These are phyloP conservation scores for Grosmannia penicillata DNA, from an alignment of 2,329 filamentous ascomycete genomes.

Conservation along the genomic window DNA sequence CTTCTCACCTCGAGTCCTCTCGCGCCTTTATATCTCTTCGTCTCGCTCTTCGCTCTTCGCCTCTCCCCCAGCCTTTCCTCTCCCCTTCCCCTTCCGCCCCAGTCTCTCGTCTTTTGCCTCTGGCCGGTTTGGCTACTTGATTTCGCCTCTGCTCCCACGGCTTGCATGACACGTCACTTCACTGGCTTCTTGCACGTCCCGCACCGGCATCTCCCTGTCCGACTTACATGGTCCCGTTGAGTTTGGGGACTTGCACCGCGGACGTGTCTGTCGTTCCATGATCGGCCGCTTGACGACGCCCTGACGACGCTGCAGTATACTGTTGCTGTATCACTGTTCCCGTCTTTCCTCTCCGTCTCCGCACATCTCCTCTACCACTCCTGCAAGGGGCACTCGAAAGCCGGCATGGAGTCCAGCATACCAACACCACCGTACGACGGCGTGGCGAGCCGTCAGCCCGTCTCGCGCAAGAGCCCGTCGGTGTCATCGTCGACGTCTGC, in stretches of 20 bases:
- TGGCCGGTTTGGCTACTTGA: neutral
- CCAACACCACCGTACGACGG: slow-evolving; percentile 39
- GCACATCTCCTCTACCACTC: too few relatives aligned
- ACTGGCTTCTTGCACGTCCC: too few relatives aligned
- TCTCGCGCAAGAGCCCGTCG: slow-evolving; percentile 22
- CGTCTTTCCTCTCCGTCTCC: too few relatives aligned
- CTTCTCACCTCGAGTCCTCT: neutral
- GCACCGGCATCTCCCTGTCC: too few relatives aligned
- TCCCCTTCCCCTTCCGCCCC: neutral
- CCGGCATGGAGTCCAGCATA: slow-evolving; percentile 32
- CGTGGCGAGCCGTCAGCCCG: slow-evolving; percentile 6
- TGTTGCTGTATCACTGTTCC: neutral
- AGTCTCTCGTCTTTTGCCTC: neutral
- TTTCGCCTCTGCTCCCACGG: too few relatives aligned
- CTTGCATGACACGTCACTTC: too few relatives aligned
- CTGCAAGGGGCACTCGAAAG: neutral
- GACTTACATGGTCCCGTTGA: too few relatives aligned
- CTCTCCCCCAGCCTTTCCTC: neutral
- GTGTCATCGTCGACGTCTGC: slow-evolving; percentile 23
- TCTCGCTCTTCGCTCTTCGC: neutral
- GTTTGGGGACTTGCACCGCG: too few relatives aligned
- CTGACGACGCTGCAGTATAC: too few relatives aligned
- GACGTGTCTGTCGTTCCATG: too few relatives aligned
- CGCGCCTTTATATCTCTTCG: neutral
- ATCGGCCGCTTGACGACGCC: too few relatives aligned